A percentile compares a stretch with the other conserved stretches of the same genome.
phyloP scores from a whole-genome alignment of 805 yeast species.

The Saitoella complicata region DNA sequence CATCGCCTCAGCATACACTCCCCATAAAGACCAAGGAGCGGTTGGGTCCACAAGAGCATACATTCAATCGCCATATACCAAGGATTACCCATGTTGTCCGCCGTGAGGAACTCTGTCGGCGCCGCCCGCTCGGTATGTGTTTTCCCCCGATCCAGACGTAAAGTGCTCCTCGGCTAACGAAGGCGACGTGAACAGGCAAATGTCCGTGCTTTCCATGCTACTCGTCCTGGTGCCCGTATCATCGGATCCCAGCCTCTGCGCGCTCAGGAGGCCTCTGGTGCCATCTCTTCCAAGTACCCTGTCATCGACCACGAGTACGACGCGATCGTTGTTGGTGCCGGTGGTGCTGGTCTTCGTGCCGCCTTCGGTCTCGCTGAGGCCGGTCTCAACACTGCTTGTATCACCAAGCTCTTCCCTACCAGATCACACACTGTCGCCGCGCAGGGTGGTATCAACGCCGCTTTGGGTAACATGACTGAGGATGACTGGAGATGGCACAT shows the following conservation, averaged over 20 bases:
- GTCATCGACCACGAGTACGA: conserved; percentile 96
- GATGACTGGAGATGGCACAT: conserved; percentile 99
- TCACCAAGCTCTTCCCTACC: conserved; percentile 91
- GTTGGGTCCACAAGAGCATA: too few relatives aligned
- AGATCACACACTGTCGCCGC: conserved; percentile 99
- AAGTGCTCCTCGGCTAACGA: too few relatives aligned
- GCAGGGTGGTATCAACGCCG: conserved; percentile 99
- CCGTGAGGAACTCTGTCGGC: too few relatives aligned
- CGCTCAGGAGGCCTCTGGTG: conserved; percentile 33
- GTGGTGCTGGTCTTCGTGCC: conserved; percentile 98
- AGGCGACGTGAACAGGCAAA: too few relatives aligned
- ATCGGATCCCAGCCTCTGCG: conserved; percentile 19
- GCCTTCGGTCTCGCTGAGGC: conserved; percentile 96
- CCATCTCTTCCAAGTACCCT: conserved; percentile 59
- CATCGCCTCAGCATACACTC: too few relatives aligned
- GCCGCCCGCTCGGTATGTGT: too few relatives aligned
- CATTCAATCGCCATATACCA: too few relatives aligned
- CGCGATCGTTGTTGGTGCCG: conserved; percentile 96
- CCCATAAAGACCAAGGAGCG: too few relatives aligned
- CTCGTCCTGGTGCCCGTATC: conserved; percentile 2
- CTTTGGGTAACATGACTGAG: conserved; percentile 93
- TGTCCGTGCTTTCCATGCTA: too few relatives aligned
- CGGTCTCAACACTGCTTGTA: conserved; percentile 94
- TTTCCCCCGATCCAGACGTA: too few relatives aligned
- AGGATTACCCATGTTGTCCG: too few relatives aligned